Conservation (phyloP, 2,329 filamentous ascomycete species). For the Alternaria viburni region DNA sequence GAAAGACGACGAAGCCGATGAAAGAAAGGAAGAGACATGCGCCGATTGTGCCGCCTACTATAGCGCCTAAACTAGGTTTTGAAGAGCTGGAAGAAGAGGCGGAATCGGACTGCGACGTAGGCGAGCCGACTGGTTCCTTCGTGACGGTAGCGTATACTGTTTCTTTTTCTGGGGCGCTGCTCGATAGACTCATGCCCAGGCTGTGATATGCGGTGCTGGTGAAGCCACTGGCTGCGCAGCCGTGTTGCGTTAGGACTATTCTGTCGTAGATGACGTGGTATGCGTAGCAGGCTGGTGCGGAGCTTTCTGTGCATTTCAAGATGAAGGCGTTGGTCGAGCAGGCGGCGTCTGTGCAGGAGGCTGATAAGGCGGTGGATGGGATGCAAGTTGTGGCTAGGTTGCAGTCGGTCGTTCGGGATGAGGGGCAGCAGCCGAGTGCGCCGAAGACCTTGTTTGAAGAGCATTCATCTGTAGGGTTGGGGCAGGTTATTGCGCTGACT, state of each 20-base stretch:
- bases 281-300: slow-evolving; percentile 34
- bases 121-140: background rate
- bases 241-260: slow-evolving; percentile 39
- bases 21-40: slow-evolving; percentile 34
- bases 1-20: slow-evolving; percentile 28
- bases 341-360: slow-evolving; percentile 31
- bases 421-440: slow-evolving; percentile 45
- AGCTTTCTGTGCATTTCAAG: slow-evolving; percentile 37
- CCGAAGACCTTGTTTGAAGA: slow-evolving; percentile 42
- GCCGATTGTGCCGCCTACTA: slow-evolving; percentile 43
- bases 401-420: slow-evolving; percentile 26
- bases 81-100: background rate
- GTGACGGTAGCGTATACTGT: slow-evolving; percentile 12
- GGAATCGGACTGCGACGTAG: background rate
- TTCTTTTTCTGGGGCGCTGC: background rate
- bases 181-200: slow-evolving; percentile 1
- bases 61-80: slow-evolving; percentile 32
- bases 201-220: slow-evolving; percentile 27
- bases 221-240: slow-evolving; percentile 30
- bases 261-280: slow-evolving; percentile 34
- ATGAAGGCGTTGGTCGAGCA: slow-evolving; percentile 35
- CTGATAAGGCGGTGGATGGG: slow-evolving; percentile 27
- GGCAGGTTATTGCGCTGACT: slow-evolving; percentile 42
- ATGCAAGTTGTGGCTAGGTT: slow-evolving; percentile 43
- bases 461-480: slow-evolving; percentile 32